Evolutionary conservation across 495 filamentous ascomycete genomes (phyloP).

Genomic region (Hypoxylon fuscum): DNA sequence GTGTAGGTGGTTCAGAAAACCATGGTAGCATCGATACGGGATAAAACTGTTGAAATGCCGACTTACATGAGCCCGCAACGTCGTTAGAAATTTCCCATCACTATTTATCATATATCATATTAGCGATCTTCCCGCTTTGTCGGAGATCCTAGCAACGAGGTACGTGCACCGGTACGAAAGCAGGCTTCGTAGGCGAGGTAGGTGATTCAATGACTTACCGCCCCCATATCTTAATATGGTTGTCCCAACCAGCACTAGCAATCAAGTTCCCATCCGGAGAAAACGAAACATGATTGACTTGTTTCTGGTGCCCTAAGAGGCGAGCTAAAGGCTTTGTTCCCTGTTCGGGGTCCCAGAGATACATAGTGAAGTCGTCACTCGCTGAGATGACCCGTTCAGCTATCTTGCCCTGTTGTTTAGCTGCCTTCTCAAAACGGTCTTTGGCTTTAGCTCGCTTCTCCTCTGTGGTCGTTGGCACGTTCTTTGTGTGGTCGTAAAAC

Average conservation of each 20-base stretch:
- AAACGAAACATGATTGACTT: conserved; percentile 94
- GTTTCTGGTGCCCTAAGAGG: conserved; percentile 92
- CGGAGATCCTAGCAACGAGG: neutral
- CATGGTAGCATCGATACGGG: neutral
- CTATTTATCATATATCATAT: conserved; percentile 41
- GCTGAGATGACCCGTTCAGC: conserved; percentile 90
- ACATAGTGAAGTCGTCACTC: conserved; percentile 96
- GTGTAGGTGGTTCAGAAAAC: conserved; percentile 3
- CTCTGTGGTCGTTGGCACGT: conserved; percentile 70
- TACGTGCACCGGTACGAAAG: neutral
- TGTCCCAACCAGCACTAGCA: conserved; percentile 90
- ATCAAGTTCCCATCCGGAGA: conserved; percentile 88
- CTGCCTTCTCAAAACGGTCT: conserved; percentile 88
- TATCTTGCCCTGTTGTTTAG: conserved; percentile 78
- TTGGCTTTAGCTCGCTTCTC: conserved; percentile 79
- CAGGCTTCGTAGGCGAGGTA: neutral
- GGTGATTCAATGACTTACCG: conserved; percentile 54
- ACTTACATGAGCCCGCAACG: conserved; percentile 81
- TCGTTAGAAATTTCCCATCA: conserved; percentile 81
- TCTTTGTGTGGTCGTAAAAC: conserved; percentile 82
- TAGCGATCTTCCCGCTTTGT: conserved; percentile 14
- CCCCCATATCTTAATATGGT: conserved; percentile 90
- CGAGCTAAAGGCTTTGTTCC: conserved; percentile 85
- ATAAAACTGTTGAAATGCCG: neutral
- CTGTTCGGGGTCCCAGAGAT: conserved; percentile 88